phyloP scores from a whole-genome alignment of 2,329 filamentous ascomycete genomes.

The Lachnellula subtilissima region DNA sequence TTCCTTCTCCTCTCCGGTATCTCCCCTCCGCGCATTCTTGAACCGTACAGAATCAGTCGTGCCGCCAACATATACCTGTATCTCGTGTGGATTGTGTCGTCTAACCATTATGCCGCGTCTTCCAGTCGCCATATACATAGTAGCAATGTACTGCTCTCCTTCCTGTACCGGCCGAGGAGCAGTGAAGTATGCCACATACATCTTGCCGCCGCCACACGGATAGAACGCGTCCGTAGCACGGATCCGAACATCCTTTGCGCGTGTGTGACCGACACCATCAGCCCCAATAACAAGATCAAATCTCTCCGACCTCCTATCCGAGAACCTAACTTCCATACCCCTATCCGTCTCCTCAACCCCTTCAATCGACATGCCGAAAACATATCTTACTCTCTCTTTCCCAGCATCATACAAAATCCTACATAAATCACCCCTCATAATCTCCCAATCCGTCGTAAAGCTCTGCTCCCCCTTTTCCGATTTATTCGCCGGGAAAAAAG shows the following conservation, averaged over 20 bases:
- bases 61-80: constrained; percentile 37
- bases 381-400: constrained; percentile 26
- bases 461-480: constrained; percentile 25
- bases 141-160: constrained; percentile 35
- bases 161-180: constrained; percentile 29
- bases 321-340: constrained; percentile 29
- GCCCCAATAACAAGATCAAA: constrained; percentile 51
- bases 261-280: constrained; percentile 48
- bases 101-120: constrained; percentile 39
- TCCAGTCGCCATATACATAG: constrained; percentile 34
- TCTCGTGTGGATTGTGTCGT: constrained; percentile 33
- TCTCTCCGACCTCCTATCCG: constrained; percentile 4
- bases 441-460: constrained; percentile 42
- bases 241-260: constrained; percentile 37
- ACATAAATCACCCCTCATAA: constrained; percentile 40
- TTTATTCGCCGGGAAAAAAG: constrained; percentile 35
- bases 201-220: constrained; percentile 13
- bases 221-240: constrained; percentile 16
- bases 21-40: constrained; percentile 26
- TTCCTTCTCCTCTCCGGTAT: constrained; percentile 35
- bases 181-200: constrained; percentile 36
- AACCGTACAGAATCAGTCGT: constrained; percentile 24
- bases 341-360: constrained; percentile 21
- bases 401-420: constrained; percentile 37
- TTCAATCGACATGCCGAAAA: constrained; percentile 30